A percentile compares a stretch with the other conserved stretches of the same genome.
Evolutionary conservation across 164 flowering plant species (phyloP).

Genomic region (Akebia trifoliata): DNA sequence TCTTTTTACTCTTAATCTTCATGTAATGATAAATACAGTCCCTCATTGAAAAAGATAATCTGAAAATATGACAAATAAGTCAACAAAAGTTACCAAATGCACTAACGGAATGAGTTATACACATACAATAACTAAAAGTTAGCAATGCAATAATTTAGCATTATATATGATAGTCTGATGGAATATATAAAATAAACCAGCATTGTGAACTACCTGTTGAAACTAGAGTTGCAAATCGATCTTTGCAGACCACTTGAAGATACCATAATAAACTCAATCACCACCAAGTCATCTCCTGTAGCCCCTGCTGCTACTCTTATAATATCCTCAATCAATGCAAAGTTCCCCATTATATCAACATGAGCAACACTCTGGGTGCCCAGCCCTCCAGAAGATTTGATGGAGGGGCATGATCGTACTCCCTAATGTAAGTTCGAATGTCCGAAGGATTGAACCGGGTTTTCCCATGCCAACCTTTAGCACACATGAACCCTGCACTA

Average conservation of each 20-base stretch:
- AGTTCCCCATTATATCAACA: no score
- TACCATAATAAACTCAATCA: constrained; percentile 70
- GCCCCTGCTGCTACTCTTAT: constrained; percentile 86
- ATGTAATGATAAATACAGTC: no score
- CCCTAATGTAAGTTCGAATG: constrained; percentile 56
- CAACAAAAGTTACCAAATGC: no score
- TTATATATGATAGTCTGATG: no score
- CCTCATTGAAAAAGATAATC: no score
- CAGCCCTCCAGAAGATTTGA: constrained; percentile 78
- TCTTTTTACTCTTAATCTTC: no score
- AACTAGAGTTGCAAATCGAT: constrained; percentile 53
- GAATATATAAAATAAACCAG: no score
- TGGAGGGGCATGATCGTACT: constrained; percentile 85
- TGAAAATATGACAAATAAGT: no score
- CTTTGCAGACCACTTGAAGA: constrained; percentile 77
- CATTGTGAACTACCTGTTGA: constrained; percentile 12
- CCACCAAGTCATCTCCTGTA: constrained; percentile 73
- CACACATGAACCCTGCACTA: no score
- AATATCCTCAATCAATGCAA: constrained; percentile 77
- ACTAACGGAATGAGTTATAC: no score
- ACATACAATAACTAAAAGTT: no score
- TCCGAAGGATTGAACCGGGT: constrained; percentile 89
- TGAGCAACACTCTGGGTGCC: constrained; percentile 97
- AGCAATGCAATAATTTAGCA: no score
- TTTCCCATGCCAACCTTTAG: constrained; percentile 90